Conservation (phyloP, 371 early-diverging fungal genomes). For the Basidiobolus heterosporus region DNA sequence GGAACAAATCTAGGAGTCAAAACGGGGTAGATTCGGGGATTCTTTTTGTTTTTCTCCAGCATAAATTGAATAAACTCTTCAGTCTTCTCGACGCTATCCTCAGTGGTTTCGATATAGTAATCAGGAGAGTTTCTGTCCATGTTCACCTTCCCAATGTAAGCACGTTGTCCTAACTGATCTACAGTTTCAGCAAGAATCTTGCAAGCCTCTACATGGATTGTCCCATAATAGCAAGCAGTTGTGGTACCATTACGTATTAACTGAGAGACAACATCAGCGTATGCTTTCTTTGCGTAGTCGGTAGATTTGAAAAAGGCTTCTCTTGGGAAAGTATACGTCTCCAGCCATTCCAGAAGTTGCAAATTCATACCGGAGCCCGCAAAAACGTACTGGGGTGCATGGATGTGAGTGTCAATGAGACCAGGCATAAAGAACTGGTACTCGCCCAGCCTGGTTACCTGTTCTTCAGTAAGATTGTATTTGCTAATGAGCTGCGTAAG, state of each 20-base stretch:
- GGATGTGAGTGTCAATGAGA: conserved; percentile 83
- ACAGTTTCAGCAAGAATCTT: conserved; percentile 51
- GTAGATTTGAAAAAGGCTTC: conserved; percentile 49
- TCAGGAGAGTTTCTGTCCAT: conserved; percentile 81
- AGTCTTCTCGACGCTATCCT: conserved; percentile 45
- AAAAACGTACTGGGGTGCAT: conserved; percentile 86
- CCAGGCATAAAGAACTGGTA: conserved; percentile 69
- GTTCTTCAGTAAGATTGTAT: too few relatives aligned
- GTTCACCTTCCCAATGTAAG: conserved; percentile 82
- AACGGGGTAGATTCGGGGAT: conserved; percentile 40
- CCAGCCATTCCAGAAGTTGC: conserved; percentile 77
- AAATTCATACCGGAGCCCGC: conserved; percentile 76
- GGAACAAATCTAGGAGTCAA: conserved; percentile 84
- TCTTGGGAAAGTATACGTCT: conserved; percentile 68
- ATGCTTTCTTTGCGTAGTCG: conserved; percentile 41
- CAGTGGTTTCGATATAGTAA: conserved; percentile 49
- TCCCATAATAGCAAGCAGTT: conserved; percentile 79
- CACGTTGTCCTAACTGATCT: conserved; percentile 63
- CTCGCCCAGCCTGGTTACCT: too few relatives aligned
- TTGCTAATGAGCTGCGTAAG: too few relatives aligned
- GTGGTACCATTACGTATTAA: conserved; percentile 69
- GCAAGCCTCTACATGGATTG: conserved; percentile 62
- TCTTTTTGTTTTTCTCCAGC: conserved; percentile 4
- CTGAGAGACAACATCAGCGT: conserved; percentile 39
- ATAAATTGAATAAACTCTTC: conserved; percentile 46